Conservation (phyloP, 1,284 basidiomycete species). For the Rhodotorula sp. region DNA sequence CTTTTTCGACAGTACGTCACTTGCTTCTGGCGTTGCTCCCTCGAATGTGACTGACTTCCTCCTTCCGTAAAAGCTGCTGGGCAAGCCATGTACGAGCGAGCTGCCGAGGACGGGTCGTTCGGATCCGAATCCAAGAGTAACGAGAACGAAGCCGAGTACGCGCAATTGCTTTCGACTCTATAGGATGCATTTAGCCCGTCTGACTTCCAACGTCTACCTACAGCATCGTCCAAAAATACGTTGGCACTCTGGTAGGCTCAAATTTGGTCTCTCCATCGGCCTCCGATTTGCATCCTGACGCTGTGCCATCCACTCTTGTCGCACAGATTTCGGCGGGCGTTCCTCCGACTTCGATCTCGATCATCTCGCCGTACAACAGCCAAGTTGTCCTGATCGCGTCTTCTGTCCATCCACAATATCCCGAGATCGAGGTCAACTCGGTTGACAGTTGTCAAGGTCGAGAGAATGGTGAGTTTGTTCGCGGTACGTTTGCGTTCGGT, state of each 20-base stretch:
- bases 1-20: constrained; percentile 72
- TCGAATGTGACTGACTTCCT: neutral
- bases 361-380: constrained; percentile 94
- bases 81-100: constrained; percentile 81
- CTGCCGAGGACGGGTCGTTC: constrained; percentile 47
- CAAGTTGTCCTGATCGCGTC: constrained; percentile 78
- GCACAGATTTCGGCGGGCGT: constrained; percentile 68
- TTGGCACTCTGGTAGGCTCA: constrained; percentile 15
- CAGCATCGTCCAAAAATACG: constrained; percentile 25
- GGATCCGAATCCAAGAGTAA: constrained; percentile 87
- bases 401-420: constrained; percentile 67
- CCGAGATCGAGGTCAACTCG: constrained; percentile 78
- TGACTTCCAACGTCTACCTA: neutral
- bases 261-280: neutral
- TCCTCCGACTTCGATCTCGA: constrained; percentile 70
- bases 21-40: neutral
- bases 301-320: neutral
- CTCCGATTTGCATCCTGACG: neutral
- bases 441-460: constrained; percentile 93
- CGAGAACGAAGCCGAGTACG: constrained; percentile 86
- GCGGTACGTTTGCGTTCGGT: too few species aligned
- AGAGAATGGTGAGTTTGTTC: constrained; percentile 52
- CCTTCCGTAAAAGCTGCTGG: constrained; percentile 59
- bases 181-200: neutral
- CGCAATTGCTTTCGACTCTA: constrained; percentile 31